These are phyloP conservation scores for California macrophylla DNA, from an alignment of 441 rosid genomes.

Conservation along the genomic window DNA sequence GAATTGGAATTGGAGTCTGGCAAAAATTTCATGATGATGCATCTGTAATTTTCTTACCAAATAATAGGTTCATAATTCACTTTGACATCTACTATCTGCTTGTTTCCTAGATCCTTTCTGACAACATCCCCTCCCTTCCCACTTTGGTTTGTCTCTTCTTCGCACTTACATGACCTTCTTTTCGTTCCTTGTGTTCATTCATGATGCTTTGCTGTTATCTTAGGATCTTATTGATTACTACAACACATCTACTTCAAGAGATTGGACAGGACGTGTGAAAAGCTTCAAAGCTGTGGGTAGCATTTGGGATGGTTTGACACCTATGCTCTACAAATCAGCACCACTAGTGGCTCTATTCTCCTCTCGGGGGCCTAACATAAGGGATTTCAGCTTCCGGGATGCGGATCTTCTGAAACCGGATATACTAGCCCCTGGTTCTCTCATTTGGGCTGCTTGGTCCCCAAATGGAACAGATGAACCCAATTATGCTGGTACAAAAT, in stretches of 20 bases:
- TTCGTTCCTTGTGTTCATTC: neutral
- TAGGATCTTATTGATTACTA: slow-evolving; percentile 92
- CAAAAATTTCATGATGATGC: too few relatives aligned
- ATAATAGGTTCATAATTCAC: too few relatives aligned
- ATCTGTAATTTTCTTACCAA: too few relatives aligned
- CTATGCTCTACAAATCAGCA: slow-evolving; percentile 91
- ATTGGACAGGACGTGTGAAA: slow-evolving; percentile 91
- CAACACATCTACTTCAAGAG: slow-evolving; percentile 75
- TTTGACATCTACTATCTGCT: too few relatives aligned
- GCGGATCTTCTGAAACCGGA: slow-evolving; percentile 99
- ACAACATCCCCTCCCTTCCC: neutral
- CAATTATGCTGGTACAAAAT: slow-evolving; percentile 62
- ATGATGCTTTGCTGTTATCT: slow-evolving; percentile 10
- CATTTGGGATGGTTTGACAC: slow-evolving; percentile 85
- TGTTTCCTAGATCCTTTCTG: neutral
- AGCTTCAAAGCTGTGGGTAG: slow-evolving; percentile 75
- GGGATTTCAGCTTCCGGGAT: slow-evolving; percentile 85
- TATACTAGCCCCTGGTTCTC: slow-evolving; percentile 90
- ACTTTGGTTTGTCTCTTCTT: neutral
- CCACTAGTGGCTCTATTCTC: slow-evolving; percentile 94
- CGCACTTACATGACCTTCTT: neutral
- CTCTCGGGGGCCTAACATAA: slow-evolving; percentile 91
- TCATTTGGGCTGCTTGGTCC: slow-evolving; percentile 99
- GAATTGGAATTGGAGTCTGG: too few relatives aligned
- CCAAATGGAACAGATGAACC: slow-evolving; percentile 90